These are phyloP conservation scores for Jamesozyma spencerorum DNA, from an alignment of 805 yeast species.

Conservation along the genomic window DNA sequence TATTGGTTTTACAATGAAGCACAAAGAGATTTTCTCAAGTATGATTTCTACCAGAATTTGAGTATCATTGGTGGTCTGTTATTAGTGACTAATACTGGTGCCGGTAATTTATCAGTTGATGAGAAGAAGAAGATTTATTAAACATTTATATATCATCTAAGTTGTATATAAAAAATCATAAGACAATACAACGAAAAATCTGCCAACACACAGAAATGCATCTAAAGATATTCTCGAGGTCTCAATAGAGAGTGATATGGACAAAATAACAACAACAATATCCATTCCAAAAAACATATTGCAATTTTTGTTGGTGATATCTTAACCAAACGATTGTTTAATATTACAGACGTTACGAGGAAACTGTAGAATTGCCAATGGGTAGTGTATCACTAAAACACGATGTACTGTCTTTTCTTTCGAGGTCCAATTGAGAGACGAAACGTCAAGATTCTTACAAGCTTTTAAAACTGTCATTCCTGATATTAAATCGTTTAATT, in stretches of 20 bases:
- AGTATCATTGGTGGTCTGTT: slow-evolving; percentile 91
- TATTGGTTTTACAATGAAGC: slow-evolving; percentile 73
- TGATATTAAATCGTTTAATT: slow-evolving; percentile 95
- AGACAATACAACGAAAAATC: no score
- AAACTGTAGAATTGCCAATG: slow-evolving; percentile 84
- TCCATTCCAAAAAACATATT: slow-evolving; percentile 76
- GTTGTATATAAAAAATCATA: not conserved
- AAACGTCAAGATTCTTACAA: slow-evolving; percentile 66
- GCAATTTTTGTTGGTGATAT: slow-evolving; percentile 99
- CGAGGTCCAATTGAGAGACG: slow-evolving; percentile 66
- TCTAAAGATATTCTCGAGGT: no score
- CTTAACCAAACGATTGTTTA: slow-evolving; percentile 88
- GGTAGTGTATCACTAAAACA: slow-evolving; percentile 99
- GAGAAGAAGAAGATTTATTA: slow-evolving; percentile 89
- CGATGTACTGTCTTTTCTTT: slow-evolving; percentile 95
- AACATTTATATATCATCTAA: not conserved
- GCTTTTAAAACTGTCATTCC: slow-evolving; percentile 93
- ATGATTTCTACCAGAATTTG: slow-evolving; percentile 89
- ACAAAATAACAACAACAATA: slow-evolving; percentile 79
- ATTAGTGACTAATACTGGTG: slow-evolving; percentile 88
- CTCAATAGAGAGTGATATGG: no score
- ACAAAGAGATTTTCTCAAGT: slow-evolving; percentile 78
- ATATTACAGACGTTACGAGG: slow-evolving; percentile 86
- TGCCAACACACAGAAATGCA: not conserved
- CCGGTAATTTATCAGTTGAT: slow-evolving; percentile 87